Evolutionary conservation across 495 filamentous ascomycete species (phyloP).

Genomic region (Niebla homalea): DNA sequence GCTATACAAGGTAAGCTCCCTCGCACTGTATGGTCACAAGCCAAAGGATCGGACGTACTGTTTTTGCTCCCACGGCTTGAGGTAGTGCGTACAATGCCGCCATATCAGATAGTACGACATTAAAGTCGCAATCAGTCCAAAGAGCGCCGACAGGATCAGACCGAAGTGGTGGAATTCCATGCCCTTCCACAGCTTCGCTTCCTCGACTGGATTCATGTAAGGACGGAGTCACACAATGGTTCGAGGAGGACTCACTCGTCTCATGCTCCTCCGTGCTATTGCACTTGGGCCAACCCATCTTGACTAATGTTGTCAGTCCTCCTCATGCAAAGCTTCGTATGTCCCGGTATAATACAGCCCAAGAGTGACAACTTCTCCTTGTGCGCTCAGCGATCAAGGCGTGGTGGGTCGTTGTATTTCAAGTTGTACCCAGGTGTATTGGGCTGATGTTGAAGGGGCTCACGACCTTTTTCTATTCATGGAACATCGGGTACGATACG

Average conservation of each 20-base stretch:
- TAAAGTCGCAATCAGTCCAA: constrained; percentile 30
- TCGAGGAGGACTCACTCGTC: constrained; percentile 23
- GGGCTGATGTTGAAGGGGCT: too few species aligned
- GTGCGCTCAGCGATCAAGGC: too few species aligned
- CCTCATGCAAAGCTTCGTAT: too few species aligned
- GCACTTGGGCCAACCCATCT: constrained; percentile 38
- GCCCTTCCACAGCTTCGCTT: constrained; percentile 33
- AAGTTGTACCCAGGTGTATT: too few species aligned
- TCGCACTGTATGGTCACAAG: neutral
- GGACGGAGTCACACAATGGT: neutral
- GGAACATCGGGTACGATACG: too few species aligned
- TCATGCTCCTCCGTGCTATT: constrained; percentile 34
- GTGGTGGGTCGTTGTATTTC: too few species aligned
- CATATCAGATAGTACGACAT: constrained; percentile 46
- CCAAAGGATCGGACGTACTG: constrained; percentile 37
- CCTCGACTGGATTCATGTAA: constrained; percentile 16
- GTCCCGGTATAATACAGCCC: too few species aligned
- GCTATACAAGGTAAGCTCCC: constrained; percentile 20
- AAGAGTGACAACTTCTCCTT: too few species aligned
- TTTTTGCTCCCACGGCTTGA: constrained; percentile 67
- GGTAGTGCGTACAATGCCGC: constrained; percentile 71
- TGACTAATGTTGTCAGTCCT: neutral
- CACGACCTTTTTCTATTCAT: too few species aligned
- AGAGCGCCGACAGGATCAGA: constrained; percentile 34
- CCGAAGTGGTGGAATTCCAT: constrained; percentile 36